Base-by-base conservation (phyloP, 805 yeast species). In the Pichia nanzhaoensis region DNA sequence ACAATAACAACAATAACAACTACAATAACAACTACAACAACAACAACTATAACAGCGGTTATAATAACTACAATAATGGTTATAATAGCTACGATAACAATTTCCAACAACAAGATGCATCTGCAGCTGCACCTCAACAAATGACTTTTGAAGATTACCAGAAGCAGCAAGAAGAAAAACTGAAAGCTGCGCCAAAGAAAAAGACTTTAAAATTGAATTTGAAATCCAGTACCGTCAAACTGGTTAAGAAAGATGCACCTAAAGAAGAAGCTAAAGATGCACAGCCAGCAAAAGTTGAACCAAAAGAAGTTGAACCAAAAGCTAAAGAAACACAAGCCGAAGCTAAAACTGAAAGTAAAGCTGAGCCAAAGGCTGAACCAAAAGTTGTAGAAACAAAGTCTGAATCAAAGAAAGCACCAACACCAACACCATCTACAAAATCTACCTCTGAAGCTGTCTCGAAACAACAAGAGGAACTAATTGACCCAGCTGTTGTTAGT, bases 71-170 rank as follows among this genome's bases (percentile, higher is more conserved):
- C 28, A 37, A 37, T 28, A 37, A 30, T 38, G n/a, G 30, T 28
- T n/a, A 39, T 14, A 36, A 41, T 30, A 24, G 43, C 20, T 12
- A 44, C 22, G 24, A 39, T 9, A 20, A 39, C 19, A 17, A 34
- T 31, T 16, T 31, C 41, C 34, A 54, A 46, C 34, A 49, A 17
- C 53, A 46, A 33, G 49, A 52, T 16, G 50, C 46, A 31, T 40
- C 51, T 3, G 50, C 51, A 16, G 56, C 52, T 28, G 57, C 45
- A 52, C 53, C 62, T 48, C 71, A 70, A 56, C 82, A 80, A 50
- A 80, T 86, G 87, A 75, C 90, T 34, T 72, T 87, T 56, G 95
- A 88, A 44, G 95, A 86, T 53, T 87, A 79, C 68, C 82, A 84
- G 60, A 82, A 82, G 60, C 85, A 81, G 60, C 75, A 79, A 59